Percentiles rank a stretch among this genome's conserved stretches.
These are phyloP conservation scores for Hanseniaspora pseudoguilliermondii DNA, from an alignment of 805 yeast genomes.

Conservation along the genomic window DNA sequence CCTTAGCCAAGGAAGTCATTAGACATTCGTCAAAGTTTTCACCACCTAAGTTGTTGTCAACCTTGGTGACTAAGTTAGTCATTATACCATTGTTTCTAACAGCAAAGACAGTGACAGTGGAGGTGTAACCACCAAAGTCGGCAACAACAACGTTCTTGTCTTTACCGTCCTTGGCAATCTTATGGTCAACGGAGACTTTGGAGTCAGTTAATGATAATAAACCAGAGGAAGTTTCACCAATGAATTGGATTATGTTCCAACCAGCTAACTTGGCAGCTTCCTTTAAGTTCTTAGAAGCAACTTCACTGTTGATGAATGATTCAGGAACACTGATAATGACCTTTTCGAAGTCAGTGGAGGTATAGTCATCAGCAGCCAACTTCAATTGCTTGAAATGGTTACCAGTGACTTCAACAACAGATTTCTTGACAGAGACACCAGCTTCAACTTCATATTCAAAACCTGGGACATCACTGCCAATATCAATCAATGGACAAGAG, in stretches of 20 bases:
- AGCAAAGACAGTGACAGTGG: slow-evolving; percentile 88
- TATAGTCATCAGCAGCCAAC: slow-evolving; percentile 82
- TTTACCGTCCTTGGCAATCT: slow-evolving; percentile 13
- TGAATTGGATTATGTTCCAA: slow-evolving; percentile 68
- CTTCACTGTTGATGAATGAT: slow-evolving; percentile 47
- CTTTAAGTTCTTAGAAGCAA: slow-evolving; percentile 53
- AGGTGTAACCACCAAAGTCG: slow-evolving; percentile 91
- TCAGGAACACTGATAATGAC: slow-evolving; percentile 87
- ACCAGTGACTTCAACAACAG: slow-evolving; percentile 65
- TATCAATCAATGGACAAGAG: slow-evolving; percentile 29
- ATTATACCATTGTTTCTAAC: slow-evolving; percentile 79
- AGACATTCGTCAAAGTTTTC: slow-evolving; percentile 68
- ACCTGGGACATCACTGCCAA: slow-evolving; percentile 48
- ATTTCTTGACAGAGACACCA: slow-evolving; percentile 27
- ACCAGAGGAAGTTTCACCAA: slow-evolving; percentile 88
- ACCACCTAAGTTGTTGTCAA: slow-evolving; percentile 78
- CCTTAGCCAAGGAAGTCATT: slow-evolving; percentile 76
- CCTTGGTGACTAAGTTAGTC: slow-evolving; percentile 77
- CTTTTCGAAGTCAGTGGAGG: slow-evolving; percentile 68
- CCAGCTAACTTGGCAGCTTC: slow-evolving; percentile 59
- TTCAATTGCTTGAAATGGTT: slow-evolving; percentile 76
- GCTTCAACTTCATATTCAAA: slow-evolving; percentile 37
- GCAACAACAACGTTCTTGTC: slow-evolving; percentile 54
- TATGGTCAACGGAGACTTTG: slow-evolving; percentile 32
- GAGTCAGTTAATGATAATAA: slow-evolving; percentile 57